Conservation (phyloP, 228 moss, liverwort and hornwort species). For the Sphagnum magellanicum region DNA sequence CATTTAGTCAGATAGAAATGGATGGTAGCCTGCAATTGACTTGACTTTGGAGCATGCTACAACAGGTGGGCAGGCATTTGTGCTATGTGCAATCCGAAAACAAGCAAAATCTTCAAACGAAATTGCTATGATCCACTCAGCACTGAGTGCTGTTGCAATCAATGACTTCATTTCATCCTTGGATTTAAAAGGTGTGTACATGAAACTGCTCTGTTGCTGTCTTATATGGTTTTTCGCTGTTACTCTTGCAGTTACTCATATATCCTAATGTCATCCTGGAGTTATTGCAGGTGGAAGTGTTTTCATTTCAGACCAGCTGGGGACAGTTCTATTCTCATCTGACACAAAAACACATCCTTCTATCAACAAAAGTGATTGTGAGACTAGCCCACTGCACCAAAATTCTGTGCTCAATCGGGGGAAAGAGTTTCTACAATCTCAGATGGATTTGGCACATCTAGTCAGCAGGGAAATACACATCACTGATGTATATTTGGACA, state of each 20-base stretch:
- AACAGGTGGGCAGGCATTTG: conserved; percentile 35
- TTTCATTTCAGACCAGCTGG: conserved; percentile 59
- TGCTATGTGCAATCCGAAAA: conserved; percentile 39
- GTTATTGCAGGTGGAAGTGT: conserved; percentile 59
- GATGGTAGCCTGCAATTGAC: too few species aligned
- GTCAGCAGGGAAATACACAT: conserved; percentile 37
- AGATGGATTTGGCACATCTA: conserved; percentile 40
- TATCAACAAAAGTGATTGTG: conserved; percentile 23
- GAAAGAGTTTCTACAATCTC: conserved; percentile 34
- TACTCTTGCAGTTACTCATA: background rate
- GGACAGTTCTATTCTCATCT: conserved; percentile 58
- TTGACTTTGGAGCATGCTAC: too few species aligned
- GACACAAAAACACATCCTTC: conserved; percentile 30
- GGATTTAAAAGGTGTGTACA: conserved; percentile 33
- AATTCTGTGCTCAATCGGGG: conserved; percentile 34
- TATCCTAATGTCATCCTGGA: background rate
- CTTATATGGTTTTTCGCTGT: background rate
- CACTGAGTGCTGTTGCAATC: conserved; percentile 34
- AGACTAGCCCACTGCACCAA: conserved; percentile 22
- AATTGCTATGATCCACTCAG: conserved; percentile 37
- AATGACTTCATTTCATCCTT: conserved; percentile 40
- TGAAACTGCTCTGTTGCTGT: background rate
- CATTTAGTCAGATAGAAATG: too few species aligned
- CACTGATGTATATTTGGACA: conserved; percentile 37
- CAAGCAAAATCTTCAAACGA: conserved; percentile 25